Evolutionary conservation across 2,329 filamentous ascomycete genomes (phyloP), one percentile per base, ranked within the genome.

Genomic region (Aspergillus novofumigatus): DNA sequence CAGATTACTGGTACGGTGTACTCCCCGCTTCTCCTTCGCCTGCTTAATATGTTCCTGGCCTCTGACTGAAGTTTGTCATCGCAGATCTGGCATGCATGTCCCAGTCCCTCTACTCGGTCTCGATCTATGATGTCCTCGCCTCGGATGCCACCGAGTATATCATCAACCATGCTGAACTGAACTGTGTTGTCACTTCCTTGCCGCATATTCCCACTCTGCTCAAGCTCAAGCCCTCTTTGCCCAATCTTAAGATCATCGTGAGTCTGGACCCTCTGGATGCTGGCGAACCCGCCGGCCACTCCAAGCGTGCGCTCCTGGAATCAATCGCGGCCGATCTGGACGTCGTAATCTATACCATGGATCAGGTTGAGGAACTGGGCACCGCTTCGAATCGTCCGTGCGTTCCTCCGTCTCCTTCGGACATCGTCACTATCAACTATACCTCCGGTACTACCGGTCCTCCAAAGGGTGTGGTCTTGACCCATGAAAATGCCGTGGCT

Each of bases 41-140:
- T 32, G 10, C 6, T 26, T 5, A 49, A 10, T 4, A 28, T 10
- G 14, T 38, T 32, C 25, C 44, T 56, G 21, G 49, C 51, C 3
- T 21, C 6, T 28, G 28, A 11, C 20, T 6, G 47, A 23, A 26
- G 11, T 14, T 14, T 7, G 44, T 26, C 45, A 17, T 10, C 29
- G 23, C 56, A 91, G 93, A 97, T 80, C 79, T 97, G 69, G 94
- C 86, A 42, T 87, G 90, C 71, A 86, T 90, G 77, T 94, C 92
- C 11, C 94, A 97, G 75, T 85, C 88, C 7, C 84, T 97, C 29
- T 97, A 83, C 77, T 90, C 89, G 23, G 92, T 99, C 55, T 96
- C 93, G 4, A 87, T 99, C 52, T 99, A 99, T 79, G 94, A 97
- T 75, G 97, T 93, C 11, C 84, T 99, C 4, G 93, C 93, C 9